Base-by-base conservation (phyloP, 1,139 yeast species). In the Suhomyces chickasaworum region DNA sequence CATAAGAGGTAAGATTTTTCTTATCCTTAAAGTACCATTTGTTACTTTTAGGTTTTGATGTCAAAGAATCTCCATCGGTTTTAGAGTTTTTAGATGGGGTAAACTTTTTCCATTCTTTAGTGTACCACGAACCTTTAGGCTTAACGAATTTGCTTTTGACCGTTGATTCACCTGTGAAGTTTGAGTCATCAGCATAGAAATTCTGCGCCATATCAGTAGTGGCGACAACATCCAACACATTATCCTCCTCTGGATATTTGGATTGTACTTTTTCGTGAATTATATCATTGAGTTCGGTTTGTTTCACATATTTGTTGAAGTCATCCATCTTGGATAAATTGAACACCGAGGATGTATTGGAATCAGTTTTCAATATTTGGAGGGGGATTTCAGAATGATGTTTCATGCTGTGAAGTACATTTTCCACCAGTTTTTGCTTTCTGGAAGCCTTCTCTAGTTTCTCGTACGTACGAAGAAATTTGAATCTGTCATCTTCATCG, bases 251-350 rank as follows among this genome's bases (percentile, higher is more conserved):
- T 3, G 40, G 45, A 15, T 37, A 40, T 37, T 44, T 45, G 1
- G 51, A 45, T 7, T 60, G 48, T 7, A 53, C 41, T 47, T 60
- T 57, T 4, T 60, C 51, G 31, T 59, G 60, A 20, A 73, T 71
- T 10, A 46, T 41, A 41, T 73, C 73, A 50, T 73, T 68, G 18
- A 73, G 46, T 41, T 68, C 68, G 4, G 75, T 65, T 58, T 69
- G 68, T 46, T 65, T 66, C 8, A 71, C 64, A 49, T 66, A 74
- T 44, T 55, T 61, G 40, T 56, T 58, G 54, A 66, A 74, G 52
- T 74, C 79, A 47, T 71, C 73, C 33, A 73, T 52, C 12, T 60
- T 50, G 0, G 75, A 65, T n/a, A 73, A 55, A 4, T 61, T 60
- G 50, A 74, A 72, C 1, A 70, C 58, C 0, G 77, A 71, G n/a